A percentile compares a stretch with the other conserved stretches of the same genome.
Evolutionary conservation across 129 eudicot genomes (phyloP).

Genomic region (Chrysanthemum seticuspe): DNA sequence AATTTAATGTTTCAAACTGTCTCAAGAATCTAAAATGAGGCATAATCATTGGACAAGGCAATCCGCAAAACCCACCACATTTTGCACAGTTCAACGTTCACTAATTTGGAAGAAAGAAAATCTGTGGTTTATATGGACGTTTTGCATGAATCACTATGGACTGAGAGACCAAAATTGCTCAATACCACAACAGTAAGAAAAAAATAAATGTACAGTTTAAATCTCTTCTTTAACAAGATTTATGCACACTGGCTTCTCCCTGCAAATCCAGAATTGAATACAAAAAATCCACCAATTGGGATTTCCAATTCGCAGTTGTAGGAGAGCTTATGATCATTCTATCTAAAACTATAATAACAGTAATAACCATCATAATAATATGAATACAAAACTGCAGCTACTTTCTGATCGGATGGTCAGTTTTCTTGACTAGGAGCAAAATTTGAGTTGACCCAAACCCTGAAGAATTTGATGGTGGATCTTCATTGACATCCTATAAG

Average conservation of each 20-base stretch:
- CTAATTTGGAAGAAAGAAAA: too few relatives aligned
- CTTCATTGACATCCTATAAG: conserved; percentile 3
- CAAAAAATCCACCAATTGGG: not conserved
- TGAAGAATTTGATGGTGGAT: not conserved
- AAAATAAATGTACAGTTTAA: not conserved
- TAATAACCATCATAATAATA: not conserved
- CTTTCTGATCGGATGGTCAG: not conserved
- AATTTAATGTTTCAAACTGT: too few relatives aligned
- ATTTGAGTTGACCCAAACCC: not conserved
- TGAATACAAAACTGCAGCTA: not conserved
- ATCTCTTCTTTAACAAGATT: not conserved
- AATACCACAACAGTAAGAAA: not conserved
- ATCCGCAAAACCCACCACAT: too few relatives aligned
- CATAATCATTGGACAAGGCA: too few relatives aligned
- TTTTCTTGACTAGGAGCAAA: not conserved
- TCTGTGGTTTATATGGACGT: too few relatives aligned
- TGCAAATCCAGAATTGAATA: not conserved
- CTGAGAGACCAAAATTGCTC: too few relatives aligned
- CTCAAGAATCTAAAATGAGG: too few relatives aligned
- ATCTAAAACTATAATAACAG: not conserved
- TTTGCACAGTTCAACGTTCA: too few relatives aligned
- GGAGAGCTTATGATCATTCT: not conserved
- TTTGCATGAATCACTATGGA: too few relatives aligned
- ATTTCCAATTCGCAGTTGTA: not conserved
- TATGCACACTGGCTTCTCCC: not conserved